Base-by-base conservation (phyloP, 768 basidiomycete genomes). In the Cyclocybe aegerita region DNA sequence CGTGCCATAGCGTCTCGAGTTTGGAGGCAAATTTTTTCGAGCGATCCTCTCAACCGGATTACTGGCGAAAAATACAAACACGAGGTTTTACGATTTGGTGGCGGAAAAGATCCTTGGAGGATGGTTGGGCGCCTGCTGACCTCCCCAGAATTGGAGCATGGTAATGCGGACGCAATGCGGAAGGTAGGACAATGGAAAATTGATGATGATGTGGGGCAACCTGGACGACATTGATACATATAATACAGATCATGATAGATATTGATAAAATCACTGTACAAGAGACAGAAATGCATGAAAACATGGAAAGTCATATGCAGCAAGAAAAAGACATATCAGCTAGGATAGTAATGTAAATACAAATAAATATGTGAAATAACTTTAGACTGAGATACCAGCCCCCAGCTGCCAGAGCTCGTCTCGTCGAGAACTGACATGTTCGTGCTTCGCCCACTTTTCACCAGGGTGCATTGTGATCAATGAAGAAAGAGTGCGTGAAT, bases 1-100 rank as follows among this genome's bases (percentile, higher is more conserved):
- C 84, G 95, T 4, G 93, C 93, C 4, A 97, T 99, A 52, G 96
- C 97, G 0, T 90, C 90, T 5, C 80, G 88, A n/a, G 86, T 98
- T 0, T 99, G 92, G 89, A 67, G 73, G 8, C 78, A 82, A 8
- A 71, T 96, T 0, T 98, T 98, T 60, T 70, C 74, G 7, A 53
- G 58, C 0, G 76, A 89, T 39, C 90, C 92, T 0, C 67, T 98
- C 11, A 75, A 77, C 47, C 73, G 96, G 11, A 79, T 79, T 33
- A 74, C 79, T 2, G 97, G 97, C 0, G 93, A 98, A 63, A 82
- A 75, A 66, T 90, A 87, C 59, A 96, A 90, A 57, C 62, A 66
- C 3, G 85, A 90, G 47, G 74, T 98, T 5, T 61, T 99, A 29
- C 75, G 74, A 36, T 86, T 81, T 60, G 97, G 97, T 0, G 97